Percentiles rank a stretch among this genome's conserved stretches.
phyloP scores from a whole-genome alignment of 2,329 filamentous ascomycete genomes.

The Aspergillus ochraceus region DNA sequence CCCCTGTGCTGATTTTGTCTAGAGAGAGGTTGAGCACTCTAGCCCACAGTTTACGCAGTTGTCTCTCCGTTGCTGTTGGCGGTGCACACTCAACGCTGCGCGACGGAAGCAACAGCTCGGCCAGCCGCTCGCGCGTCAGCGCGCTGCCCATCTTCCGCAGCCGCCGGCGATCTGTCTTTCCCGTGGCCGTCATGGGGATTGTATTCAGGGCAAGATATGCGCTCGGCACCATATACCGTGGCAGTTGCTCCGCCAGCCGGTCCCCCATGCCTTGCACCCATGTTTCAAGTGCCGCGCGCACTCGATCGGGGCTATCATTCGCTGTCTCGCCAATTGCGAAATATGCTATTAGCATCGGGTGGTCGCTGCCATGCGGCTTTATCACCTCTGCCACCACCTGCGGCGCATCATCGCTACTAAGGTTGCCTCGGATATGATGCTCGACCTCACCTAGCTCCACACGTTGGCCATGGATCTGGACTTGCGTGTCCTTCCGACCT shows the following conservation, averaged over 20 bases:
- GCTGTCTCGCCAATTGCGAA: constrained; percentile 30
- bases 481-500: constrained; percentile 35
- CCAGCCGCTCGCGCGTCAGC: background rate
- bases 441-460: constrained; percentile 39
- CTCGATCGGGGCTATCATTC: constrained; percentile 21
- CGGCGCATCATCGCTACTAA: constrained; percentile 43
- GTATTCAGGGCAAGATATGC: constrained; percentile 40
- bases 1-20: constrained; percentile 2
- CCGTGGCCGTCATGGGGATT: constrained; percentile 38
- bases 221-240: constrained; percentile 41
- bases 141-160: constrained; percentile 26
- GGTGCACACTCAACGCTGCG: background rate
- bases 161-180: constrained; percentile 31
- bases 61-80: background rate
- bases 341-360: constrained; percentile 51
- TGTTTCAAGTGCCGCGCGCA: constrained; percentile 27
- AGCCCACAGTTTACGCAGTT: background rate
- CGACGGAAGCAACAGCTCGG: background rate
- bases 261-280: constrained; percentile 30
- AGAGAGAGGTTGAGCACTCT: background rate
- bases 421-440: constrained; percentile 21
- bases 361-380: constrained; percentile 25
- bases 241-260: constrained; percentile 29
- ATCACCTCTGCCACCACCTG: constrained; percentile 45
- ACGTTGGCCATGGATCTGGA: constrained; percentile 38